These are phyloP conservation scores for Magnusiomyces tetraspermus DNA, from an alignment of 1,139 yeast genomes.

Conservation along the genomic window DNA sequence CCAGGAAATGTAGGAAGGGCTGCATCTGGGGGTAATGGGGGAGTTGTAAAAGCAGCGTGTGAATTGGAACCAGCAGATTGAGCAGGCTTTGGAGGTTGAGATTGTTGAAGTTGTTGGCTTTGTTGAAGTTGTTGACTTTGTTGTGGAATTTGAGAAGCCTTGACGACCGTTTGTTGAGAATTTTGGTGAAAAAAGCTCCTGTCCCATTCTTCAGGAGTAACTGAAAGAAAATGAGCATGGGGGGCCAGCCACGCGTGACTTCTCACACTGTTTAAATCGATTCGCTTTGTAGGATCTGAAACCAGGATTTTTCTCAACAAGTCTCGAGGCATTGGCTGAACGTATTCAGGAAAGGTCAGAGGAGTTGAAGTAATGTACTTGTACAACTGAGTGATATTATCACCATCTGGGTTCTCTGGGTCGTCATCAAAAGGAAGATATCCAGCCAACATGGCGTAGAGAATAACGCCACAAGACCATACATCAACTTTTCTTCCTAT, in stretches of 20 bases:
- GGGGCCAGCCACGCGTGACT: conserved; percentile 82
- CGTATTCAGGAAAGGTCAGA: conserved; percentile 88
- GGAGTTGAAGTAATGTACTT: conserved; percentile 88
- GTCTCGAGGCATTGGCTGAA: conserved; percentile 87
- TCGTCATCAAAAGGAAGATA: conserved; percentile 97
- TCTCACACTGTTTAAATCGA: conserved; percentile 57
- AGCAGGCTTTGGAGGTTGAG: background rate
- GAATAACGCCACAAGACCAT: conserved; percentile 93
- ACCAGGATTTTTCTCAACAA: conserved; percentile 75
- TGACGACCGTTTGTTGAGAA: conserved; percentile 2
- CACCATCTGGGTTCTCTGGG: conserved; percentile 92
- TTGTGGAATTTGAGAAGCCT: background rate
- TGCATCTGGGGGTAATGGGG: conserved; percentile 6
- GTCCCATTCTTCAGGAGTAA: conserved; percentile 90
- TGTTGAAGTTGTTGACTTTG: no score
- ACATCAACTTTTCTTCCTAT: conserved; percentile 90
- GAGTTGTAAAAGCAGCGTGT: conserved; percentile 13
- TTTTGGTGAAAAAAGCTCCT: conserved; percentile 19
- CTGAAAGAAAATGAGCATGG: conserved; percentile 73
- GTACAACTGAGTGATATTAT: conserved; percentile 82
- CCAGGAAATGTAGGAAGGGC: background rate
- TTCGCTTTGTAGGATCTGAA: conserved; percentile 75
- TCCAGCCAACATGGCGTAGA: conserved; percentile 96
- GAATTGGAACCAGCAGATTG: background rate
- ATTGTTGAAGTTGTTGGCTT: no score